phyloP scores from a whole-genome alignment of 192 early-diverging fungal genomes.

The Podila epigama region DNA sequence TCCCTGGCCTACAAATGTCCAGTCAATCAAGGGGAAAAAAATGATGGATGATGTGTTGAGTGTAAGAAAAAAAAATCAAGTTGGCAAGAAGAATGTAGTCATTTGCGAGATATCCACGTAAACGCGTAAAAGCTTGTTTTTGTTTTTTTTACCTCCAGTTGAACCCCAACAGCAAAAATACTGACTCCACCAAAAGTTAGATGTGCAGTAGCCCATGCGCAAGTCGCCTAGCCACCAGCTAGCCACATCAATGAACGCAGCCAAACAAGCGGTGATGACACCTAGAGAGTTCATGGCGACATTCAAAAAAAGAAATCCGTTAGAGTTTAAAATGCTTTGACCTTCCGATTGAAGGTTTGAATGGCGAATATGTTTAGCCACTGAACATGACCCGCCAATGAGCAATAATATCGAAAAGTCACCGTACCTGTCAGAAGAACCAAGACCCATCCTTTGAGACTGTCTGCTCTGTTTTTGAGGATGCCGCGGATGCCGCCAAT shows the following conservation, averaged over 20 bases:
- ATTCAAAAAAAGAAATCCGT: background rate
- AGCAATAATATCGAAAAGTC: background rate
- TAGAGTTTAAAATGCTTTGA: background rate
- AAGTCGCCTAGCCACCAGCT: conserved; percentile 86
- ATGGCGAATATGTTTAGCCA: background rate
- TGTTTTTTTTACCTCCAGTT: conserved; percentile 40
- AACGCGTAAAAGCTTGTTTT: no score
- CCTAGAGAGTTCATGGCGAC: conserved; percentile 8
- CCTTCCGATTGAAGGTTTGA: background rate
- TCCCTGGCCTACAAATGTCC: no score
- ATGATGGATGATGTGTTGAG: conserved; percentile 13
- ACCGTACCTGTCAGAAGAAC: conserved; percentile 66
- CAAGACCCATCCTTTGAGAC: conserved; percentile 87
- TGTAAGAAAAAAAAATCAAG: no score
- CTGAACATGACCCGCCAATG: background rate
- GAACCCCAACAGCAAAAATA: conserved; percentile 82
- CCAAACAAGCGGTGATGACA: conserved; percentile 64
- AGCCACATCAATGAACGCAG: conserved; percentile 75
- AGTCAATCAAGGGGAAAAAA: no score
- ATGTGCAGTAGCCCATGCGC: conserved; percentile 81
- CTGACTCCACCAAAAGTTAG: conserved; percentile 77
- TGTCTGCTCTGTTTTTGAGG: conserved; percentile 70
- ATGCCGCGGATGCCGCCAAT: conserved; percentile 64
- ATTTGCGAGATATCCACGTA: no score
- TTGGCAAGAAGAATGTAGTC: no score